Conservation (phyloP, 768 basidiomycete species). For the Pleurotus sapidus region DNA sequence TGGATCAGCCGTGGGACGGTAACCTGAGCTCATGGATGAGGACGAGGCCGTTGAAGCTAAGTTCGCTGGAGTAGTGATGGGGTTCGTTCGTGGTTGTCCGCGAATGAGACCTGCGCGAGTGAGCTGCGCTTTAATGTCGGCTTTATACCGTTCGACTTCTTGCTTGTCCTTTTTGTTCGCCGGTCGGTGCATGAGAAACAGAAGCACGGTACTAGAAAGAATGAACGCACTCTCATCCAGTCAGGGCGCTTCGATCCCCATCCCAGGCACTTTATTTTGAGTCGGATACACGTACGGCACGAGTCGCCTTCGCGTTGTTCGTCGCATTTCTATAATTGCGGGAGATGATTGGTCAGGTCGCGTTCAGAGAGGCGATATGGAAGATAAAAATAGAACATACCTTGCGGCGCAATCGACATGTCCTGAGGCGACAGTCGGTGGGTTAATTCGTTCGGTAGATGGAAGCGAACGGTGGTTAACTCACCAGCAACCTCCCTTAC, state of each 20-base stretch:
- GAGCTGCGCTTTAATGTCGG: constrained; percentile 78
- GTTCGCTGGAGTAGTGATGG: constrained; percentile 38
- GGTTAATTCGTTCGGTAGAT: constrained; percentile 11
- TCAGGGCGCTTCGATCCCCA: constrained; percentile 87
- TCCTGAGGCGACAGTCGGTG: constrained; percentile 43
- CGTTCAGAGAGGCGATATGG: neutral
- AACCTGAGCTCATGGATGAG: constrained; percentile 7
- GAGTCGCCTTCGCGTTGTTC: constrained; percentile 80
- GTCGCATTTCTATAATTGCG: constrained; percentile 71
- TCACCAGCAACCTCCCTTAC: constrained; percentile 80
- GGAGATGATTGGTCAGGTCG: neutral
- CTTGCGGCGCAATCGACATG: constrained; percentile 80
- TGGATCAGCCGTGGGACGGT: neutral
- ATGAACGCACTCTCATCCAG: constrained; percentile 73
- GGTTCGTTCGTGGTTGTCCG: constrained; percentile 60
- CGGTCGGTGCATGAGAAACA: neutral
- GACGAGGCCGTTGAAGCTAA: constrained; percentile 26
- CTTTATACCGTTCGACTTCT: constrained; percentile 79
- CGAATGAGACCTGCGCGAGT: constrained; percentile 77
- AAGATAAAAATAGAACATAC: constrained; percentile 32
- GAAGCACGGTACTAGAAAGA: constrained; percentile 13
- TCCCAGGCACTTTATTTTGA: constrained; percentile 79
- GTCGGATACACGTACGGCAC: constrained; percentile 76
- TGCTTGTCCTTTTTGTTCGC: constrained; percentile 63
- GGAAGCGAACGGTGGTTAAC: constrained; percentile 23